Evolutionary conservation across 345 rosid genomes (phyloP), one percentile per base, ranked within the genome.

Genomic region (Eucalyptus marginata): DNA sequence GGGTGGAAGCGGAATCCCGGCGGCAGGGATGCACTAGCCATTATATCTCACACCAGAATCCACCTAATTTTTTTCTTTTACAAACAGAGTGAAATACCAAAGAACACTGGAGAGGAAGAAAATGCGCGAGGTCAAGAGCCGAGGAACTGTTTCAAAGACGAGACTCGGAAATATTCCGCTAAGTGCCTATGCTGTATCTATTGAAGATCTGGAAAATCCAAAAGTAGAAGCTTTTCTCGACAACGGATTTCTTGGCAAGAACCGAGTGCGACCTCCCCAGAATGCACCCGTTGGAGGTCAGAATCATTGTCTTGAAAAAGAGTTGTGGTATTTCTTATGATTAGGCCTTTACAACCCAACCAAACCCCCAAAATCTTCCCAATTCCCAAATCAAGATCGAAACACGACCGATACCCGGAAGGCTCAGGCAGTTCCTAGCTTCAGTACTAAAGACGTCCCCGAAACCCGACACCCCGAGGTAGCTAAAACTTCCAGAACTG

Each of bases 1-100:
- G 99, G 99, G 88, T 96, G 98, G 92, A 97, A 97, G 43, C 98
- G 93, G 89, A 96, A 97, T 68, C 99, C 95, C 2, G 99, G 99
- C n/a, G 99, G 99, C 92, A 97, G 89, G 64, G 92, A 93, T 87
- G 96, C 89, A 94, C 96, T 51, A 88, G 94, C 99, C 97, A 96
- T 88, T 84, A 27, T 46, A 4, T 88, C 66, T 36, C 86, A 86
- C 50, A 64, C 44, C 16, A 31, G 7, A 87, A 15, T 50, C 71
- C 89, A 50, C 88, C 87, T 85, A 87, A 64, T 47, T 88, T 18
- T 52, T 7, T 52, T 52, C 1, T 16, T 76, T 64, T 20, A 20
- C 76, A 50, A 14, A 13, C 81, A 89, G 47, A 86, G 84, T 12
- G 47, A 87, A 87, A 90, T 59, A 86, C 27, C 87, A 85, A 36